Percentiles rank a stretch among this genome's conserved stretches.
phyloP scores from a whole-genome alignment of 192 early-diverging fungal genomes.

The Coemansia sp. region DNA sequence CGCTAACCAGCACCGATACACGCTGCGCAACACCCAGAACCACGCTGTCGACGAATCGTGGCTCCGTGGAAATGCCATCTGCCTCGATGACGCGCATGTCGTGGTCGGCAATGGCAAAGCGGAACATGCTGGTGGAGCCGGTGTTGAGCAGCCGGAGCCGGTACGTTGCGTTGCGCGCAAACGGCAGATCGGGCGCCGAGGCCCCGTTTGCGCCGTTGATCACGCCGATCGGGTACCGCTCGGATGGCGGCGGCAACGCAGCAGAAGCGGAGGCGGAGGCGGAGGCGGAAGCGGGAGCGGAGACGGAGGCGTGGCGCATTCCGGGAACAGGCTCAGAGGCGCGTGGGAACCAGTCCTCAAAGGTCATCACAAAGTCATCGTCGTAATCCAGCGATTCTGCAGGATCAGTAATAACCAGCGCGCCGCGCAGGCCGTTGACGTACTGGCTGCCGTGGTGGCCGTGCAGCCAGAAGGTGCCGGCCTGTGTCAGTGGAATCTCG shows the following conservation, averaged over 20 bases:
- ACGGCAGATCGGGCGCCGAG: conserved; percentile 52
- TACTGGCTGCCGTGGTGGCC: conserved; percentile 70
- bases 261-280: too few species aligned
- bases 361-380: conserved; percentile 63
- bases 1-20: conserved; percentile 75
- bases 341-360: conserved; percentile 71
- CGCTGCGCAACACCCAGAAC: conserved; percentile 75
- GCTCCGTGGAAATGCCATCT: conserved; percentile 66
- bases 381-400: conserved; percentile 65
- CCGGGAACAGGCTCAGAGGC: conserved; percentile 4
- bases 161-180: conserved; percentile 76
- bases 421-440: conserved; percentile 72
- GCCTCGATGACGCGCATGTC: conserved; percentile 76
- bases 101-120: conserved; percentile 76
- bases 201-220: conserved; percentile 59
- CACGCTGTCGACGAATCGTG: conserved; percentile 56
- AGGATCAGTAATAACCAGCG: conserved; percentile 67
- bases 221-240: conserved; percentile 52
- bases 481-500: conserved; percentile 64
- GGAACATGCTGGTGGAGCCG: conserved; percentile 65
- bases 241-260: conserved; percentile 1
- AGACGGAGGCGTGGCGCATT: too few species aligned
- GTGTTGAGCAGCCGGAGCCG: conserved; percentile 79
- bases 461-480: conserved; percentile 85
- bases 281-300: too few species aligned